Evolutionary conservation across 768 basidiomycete genomes (phyloP), one percentile per base, ranked within the genome.

Genomic region (Pulveroboletus sp.): DNA sequence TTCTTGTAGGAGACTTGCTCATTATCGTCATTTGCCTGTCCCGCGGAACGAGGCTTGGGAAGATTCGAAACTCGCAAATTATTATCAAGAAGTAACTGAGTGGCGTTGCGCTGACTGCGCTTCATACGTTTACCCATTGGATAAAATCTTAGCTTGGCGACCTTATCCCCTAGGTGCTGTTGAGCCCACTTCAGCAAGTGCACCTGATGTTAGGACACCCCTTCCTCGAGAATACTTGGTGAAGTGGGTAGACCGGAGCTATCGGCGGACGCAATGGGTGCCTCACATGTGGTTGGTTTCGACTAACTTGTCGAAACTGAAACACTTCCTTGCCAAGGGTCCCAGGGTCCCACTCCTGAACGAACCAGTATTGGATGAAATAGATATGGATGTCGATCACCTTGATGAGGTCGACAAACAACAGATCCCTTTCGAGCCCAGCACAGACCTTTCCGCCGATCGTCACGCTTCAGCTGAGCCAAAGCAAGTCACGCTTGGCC

Each of bases 211-310:
- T 64, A 93, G 84, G 63, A 64, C 72, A 22, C 58, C 71, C 29
- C 74, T 94, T 14, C 90, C 89, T n/a, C 73, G 94, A 37, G 91
- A 95, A 67, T 97, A 97, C 64, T 81, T 97, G 12, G 82, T 97
- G 47, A 97, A 97, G 65, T 97, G 93, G 92, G 67, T 68, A 9
- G 82, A 76, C 34, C 72, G 86, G 38, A 89, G 92, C 55, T 97
- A 89, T 66, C 74, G 87, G 45, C 80, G 86, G 36, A 71, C 80
- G 11, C 78, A 86, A 64, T 97, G 93, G 93, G 92, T 96, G 2
- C 87, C 92, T 26, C 93, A 97, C 59, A 83, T 86, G 74, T 97
- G 92, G 92, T 73, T 96, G 2, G 72, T 83, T 26, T 79, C 85
- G 10, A 83, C 79, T n/a, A 73, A 80, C 44, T 63, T 69, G n/a